Percentiles rank a stretch among this genome's conserved stretches.
These are phyloP conservation scores for Sporothrix mexicana DNA, from an alignment of 2,329 filamentous ascomycete species.

Conservation along the genomic window DNA sequence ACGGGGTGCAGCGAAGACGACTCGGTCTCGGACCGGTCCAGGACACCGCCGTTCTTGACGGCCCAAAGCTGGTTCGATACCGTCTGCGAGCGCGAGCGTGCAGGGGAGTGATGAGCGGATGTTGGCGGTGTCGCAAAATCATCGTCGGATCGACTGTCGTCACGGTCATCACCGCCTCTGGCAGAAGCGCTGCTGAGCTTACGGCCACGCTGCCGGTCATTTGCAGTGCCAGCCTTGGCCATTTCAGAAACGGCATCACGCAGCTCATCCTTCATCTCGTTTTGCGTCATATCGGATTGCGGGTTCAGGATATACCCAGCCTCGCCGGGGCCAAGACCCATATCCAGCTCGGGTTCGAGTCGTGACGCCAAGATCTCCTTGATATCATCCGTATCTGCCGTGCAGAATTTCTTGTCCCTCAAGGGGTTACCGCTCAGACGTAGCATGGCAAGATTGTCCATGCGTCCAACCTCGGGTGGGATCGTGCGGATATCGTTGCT, in stretches of 20 bases:
- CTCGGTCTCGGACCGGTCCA: slow-evolving; percentile 73
- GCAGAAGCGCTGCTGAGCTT: slow-evolving; percentile 32
- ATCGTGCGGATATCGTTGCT: slow-evolving; percentile 81
- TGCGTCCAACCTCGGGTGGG: slow-evolving; percentile 76
- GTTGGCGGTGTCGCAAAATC: slow-evolving; percentile 65
- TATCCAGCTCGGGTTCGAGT: slow-evolving; percentile 58
- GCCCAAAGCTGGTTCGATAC: slow-evolving; percentile 58
- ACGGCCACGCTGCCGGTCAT: slow-evolving; percentile 27
- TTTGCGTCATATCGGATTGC: not conserved
- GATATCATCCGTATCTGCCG: slow-evolving; percentile 78
- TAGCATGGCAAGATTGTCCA: slow-evolving; percentile 77
- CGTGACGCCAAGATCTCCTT: slow-evolving; percentile 74
- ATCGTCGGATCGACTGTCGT: slow-evolving; percentile 59
- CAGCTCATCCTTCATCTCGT: slow-evolving; percentile 33
- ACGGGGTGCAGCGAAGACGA: slow-evolving; percentile 65
- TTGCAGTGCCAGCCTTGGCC: not conserved
- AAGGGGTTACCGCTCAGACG: slow-evolving; percentile 88
- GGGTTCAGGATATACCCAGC: not conserved
- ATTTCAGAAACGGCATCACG: slow-evolving; percentile 35
- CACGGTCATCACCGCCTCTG: slow-evolving; percentile 41
- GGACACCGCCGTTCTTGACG: slow-evolving; percentile 64
- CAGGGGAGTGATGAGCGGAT: slow-evolving; percentile 57
- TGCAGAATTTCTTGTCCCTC: slow-evolving; percentile 83
- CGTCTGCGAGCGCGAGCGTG: slow-evolving; percentile 56
- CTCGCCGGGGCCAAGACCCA: not conserved